phyloP scores from a whole-genome alignment of 768 basidiomycete species.

The Macrolepiota fuliginosa region DNA sequence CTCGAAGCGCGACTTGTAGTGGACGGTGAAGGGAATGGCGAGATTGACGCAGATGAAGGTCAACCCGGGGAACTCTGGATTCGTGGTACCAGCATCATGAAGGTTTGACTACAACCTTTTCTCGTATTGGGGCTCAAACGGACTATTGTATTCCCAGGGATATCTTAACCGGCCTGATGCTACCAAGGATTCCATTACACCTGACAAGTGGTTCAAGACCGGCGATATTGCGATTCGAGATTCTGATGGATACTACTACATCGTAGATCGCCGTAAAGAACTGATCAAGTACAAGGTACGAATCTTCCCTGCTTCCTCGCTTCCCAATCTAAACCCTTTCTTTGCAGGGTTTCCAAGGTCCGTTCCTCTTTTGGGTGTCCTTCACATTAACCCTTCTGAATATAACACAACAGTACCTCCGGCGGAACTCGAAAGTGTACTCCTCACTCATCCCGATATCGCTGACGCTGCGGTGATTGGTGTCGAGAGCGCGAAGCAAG shows the following conservation, averaged over 20 bases:
- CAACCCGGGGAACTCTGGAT: slow-evolving; percentile 82
- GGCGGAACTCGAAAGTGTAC: slow-evolving; percentile 78
- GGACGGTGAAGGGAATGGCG: slow-evolving; percentile 52
- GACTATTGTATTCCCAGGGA: slow-evolving; percentile 41
- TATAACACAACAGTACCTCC: slow-evolving; percentile 59
- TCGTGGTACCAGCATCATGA: slow-evolving; percentile 78
- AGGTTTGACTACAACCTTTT: slow-evolving; percentile 34
- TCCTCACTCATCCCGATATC: slow-evolving; percentile 72
- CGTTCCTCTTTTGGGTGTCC: slow-evolving; percentile 7
- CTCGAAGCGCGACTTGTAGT: slow-evolving; percentile 72
- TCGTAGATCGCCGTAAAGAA: slow-evolving; percentile 75
- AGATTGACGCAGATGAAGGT: slow-evolving; percentile 47
- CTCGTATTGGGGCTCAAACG: background rate
- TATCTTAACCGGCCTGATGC: slow-evolving; percentile 74
- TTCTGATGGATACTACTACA: slow-evolving; percentile 67
- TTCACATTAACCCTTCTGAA: background rate
- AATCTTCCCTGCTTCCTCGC: background rate
- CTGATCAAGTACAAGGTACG: slow-evolving; percentile 72
- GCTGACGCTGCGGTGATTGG: slow-evolving; percentile 84
- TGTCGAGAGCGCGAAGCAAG: slow-evolving; percentile 59
- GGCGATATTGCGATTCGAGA: slow-evolving; percentile 77
- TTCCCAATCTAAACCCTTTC: background rate
- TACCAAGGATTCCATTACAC: slow-evolving; percentile 57
- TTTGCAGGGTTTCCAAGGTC: slow-evolving; percentile 72
- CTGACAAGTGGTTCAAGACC: slow-evolving; percentile 84